Evolutionary conservation across 768 basidiomycete genomes (phyloP).

Genomic region (Pulveroboletus sp.): DNA sequence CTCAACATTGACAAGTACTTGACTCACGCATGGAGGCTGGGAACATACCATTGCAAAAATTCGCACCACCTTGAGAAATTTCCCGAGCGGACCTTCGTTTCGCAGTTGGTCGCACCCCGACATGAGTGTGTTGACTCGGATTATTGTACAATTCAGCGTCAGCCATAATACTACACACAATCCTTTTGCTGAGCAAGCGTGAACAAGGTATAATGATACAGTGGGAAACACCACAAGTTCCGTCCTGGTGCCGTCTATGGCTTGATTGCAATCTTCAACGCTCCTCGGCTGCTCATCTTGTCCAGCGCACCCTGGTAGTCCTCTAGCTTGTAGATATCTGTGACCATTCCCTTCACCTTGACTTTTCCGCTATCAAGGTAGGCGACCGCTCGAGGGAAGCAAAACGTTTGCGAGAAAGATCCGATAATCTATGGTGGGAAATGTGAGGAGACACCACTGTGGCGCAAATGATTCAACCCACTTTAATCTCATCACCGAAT

Average conservation of each 20-base stretch:
- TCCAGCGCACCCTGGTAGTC: constrained; percentile 70
- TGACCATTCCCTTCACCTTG: constrained; percentile 77
- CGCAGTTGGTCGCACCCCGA: too few species aligned
- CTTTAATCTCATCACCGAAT: constrained; percentile 67
- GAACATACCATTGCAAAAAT: neutral
- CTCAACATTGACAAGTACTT: too few species aligned
- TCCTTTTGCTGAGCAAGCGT: neutral
- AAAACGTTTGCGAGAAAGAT: constrained; percentile 85
- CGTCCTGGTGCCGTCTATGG: constrained; percentile 33
- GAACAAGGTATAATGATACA: constrained; percentile 25
- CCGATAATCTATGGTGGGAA: constrained; percentile 66
- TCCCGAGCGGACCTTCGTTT: too few species aligned
- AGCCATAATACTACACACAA: neutral
- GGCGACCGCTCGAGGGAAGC: constrained; percentile 88
- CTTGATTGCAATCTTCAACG: constrained; percentile 61
- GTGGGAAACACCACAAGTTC: neutral
- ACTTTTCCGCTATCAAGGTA: constrained; percentile 88
- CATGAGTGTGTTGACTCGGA: too few species aligned
- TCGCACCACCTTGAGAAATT: neutral
- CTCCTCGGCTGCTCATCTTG: constrained; percentile 65
- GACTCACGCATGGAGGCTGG: neutral
- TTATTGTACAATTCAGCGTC: neutral
- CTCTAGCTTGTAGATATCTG: constrained; percentile 63
- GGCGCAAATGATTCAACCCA: constrained; percentile 17
- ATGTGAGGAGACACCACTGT: neutral